Base-by-base conservation (phyloP, 148 eudicot genomes). In the Chenopodium berlandieri region DNA sequence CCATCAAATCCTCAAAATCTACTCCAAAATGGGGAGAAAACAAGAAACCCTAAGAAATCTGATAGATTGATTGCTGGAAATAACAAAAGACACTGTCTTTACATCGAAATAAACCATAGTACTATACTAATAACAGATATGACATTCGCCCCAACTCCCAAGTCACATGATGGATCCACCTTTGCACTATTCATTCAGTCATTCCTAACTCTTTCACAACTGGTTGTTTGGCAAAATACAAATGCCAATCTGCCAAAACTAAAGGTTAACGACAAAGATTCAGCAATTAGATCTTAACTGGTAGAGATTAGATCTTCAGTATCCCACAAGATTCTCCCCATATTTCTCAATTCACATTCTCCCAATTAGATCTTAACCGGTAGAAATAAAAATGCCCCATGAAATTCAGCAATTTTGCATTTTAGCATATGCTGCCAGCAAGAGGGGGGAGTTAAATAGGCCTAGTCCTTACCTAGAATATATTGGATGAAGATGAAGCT, bases 401-500 rank as follows among this genome's bases (percentile, higher is more conserved):
- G 7, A 34, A 16, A 9, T 8, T 71, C 3, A 7, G 50, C 74
- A 71, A 19, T 17, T 31, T 3, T 14, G 47, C 14, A n/a, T 34
- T 34, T 69, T 16, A 31, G 34, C 58, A 25, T 9, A 8, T 65
- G 69, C 32, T 23, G 27, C 13, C 40, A 68, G 40, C 19, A 31
- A 8, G 44, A 3, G 9, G 25, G 66, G 32, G 72, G 44, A 32
- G 46, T 2, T 69, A 14, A 13, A 31, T 12, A 32, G 7, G 48
- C 73, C 48, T 14, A 34, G 12, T 71, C 47, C 48, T 19, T 19
- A 71, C 4, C 48, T 71, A 2, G 47, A 20, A 40, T 71, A 71
- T 32, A 52, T 16, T 79, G 17, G 80, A 54, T 78, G 80, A 44
- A 65, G 13, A 77, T 77, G 19, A 48, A 30, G 65, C 9, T 20